Conservation (phyloP, 352 stramenopile genomes). For the Phytophthora lateralis region DNA sequence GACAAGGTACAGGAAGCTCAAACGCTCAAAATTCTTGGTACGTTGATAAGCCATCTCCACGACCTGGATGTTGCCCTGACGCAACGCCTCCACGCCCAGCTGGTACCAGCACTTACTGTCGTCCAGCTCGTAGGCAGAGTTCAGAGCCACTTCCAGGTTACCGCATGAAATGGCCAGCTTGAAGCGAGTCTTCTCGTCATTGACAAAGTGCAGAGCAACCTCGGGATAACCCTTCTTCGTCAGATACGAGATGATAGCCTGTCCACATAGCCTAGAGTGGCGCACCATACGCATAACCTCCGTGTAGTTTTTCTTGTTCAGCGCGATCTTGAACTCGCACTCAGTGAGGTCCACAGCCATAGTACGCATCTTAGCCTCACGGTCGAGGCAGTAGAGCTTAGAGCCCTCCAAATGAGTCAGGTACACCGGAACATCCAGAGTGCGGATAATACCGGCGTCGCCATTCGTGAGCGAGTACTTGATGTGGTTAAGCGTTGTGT, state of each 20-base stretch:
- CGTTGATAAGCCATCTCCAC: slow-evolving; percentile 99
- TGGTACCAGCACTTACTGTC: slow-evolving; percentile 97
- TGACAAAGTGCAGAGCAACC: slow-evolving; percentile 99
- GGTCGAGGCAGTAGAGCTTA: slow-evolving; percentile 97
- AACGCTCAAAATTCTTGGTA: slow-evolving; percentile 99
- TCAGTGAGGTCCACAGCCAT: slow-evolving; percentile 98
- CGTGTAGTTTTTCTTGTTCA: slow-evolving; percentile 95
- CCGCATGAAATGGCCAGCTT: slow-evolving; percentile 98
- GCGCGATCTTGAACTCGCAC: slow-evolving; percentile 98
- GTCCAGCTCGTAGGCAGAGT: slow-evolving; percentile 95
- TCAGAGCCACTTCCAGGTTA: slow-evolving; percentile 98
- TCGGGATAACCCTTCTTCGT: slow-evolving; percentile 99
- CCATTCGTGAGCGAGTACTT: slow-evolving; percentile 93
- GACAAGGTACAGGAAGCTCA: slow-evolving; percentile 99
- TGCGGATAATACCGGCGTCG: slow-evolving; percentile 98
- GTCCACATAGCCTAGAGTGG: slow-evolving; percentile 95
- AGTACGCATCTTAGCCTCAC: slow-evolving; percentile 96
- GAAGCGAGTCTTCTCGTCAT: slow-evolving; percentile 98
- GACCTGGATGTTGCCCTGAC: slow-evolving; percentile 98
- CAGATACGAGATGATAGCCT: slow-evolving; percentile 99
- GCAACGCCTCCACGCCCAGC: slow-evolving; percentile 96
- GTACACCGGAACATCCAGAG: slow-evolving; percentile 98
- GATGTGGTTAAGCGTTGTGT: slow-evolving; percentile 97
- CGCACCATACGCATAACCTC: slow-evolving; percentile 99
- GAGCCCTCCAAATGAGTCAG: slow-evolving; percentile 95